Evolutionary conservation across 2,329 filamentous ascomycete species (phyloP).

Genomic region (Grosmannia huntii): DNA sequence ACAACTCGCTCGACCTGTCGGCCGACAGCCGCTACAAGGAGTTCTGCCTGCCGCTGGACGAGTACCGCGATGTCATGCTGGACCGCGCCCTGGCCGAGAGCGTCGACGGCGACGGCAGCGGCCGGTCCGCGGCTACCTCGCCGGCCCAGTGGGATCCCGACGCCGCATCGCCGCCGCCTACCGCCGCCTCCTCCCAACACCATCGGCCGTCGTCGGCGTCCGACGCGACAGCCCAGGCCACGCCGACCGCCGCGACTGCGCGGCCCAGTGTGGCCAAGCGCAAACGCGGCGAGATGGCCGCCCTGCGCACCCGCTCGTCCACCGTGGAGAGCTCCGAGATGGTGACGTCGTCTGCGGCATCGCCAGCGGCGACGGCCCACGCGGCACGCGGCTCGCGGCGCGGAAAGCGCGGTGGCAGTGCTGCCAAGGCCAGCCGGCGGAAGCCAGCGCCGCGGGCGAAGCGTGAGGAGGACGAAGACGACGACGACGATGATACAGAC

Average conservation of each 20-base stretch:
- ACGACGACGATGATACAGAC: background rate
- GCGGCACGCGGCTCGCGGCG: conserved; percentile 4
- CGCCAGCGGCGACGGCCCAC: conserved; percentile 4
- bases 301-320: conserved; percentile 10
- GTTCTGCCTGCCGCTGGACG: conserved; percentile 12
- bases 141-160: conserved; percentile 13
- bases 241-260: background rate
- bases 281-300: conserved; percentile 11
- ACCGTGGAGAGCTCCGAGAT: conserved; percentile 12
- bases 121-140: conserved; percentile 9
- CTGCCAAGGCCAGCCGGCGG: background rate
- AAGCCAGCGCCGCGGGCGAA: background rate
- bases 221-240: too few species aligned
- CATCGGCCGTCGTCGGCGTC: background rate
- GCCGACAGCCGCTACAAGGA: conserved; percentile 13
- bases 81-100: conserved; percentile 7
- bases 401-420: conserved; percentile 2
- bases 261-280: conserved; percentile 6
- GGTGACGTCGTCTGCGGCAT: conserved; percentile 6
- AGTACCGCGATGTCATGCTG: conserved; percentile 12
- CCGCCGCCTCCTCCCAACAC: background rate
- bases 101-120: background rate
- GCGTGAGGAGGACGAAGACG: conserved; percentile 2
- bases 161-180: conserved; percentile 2
- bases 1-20: conserved; percentile 13